phyloP scores from a whole-genome alignment of 306 rosid genomes.

The Elaeagnus macrophylla region DNA sequence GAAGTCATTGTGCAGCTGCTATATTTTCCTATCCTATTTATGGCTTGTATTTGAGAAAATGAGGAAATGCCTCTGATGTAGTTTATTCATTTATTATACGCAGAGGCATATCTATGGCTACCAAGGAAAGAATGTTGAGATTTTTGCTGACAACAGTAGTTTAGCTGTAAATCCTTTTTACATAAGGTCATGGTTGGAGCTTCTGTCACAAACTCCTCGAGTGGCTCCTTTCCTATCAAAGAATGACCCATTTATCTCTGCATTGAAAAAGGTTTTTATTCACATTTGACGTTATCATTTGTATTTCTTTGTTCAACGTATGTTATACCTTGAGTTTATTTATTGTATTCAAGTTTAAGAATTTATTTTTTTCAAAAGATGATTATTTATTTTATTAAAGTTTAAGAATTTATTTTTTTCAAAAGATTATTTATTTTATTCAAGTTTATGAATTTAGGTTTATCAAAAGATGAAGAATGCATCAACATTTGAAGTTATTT shows the following conservation, averaged over 20 bases:
- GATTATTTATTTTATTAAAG: background rate
- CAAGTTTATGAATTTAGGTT: background rate
- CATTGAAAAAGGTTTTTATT: constrained; percentile 72
- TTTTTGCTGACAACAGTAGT: constrained; percentile 74
- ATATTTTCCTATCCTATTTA: too few relatives aligned
- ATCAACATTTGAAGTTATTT: too few relatives aligned
- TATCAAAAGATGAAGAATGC: too few relatives aligned
- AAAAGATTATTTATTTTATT: background rate
- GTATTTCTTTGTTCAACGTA: background rate
- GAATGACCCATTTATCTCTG: constrained; percentile 67
- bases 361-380: too few relatives aligned
- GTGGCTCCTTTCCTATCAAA: constrained; percentile 89
- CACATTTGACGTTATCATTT: background rate
- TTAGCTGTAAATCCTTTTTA: constrained; percentile 93
- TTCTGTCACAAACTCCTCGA: constrained; percentile 79
- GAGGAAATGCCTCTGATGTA: constrained; percentile 9
- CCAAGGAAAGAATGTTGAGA: constrained; percentile 60
- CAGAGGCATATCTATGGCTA: constrained; percentile 93
- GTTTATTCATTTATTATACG: constrained; percentile 24
- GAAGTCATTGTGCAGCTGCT: too few relatives aligned
- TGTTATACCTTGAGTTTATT: background rate
- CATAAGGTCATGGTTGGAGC: constrained; percentile 74
- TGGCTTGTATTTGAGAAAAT: too few relatives aligned
- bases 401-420: background rate
- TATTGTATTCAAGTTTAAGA: background rate